Conservation (phyloP, 106 monocot species). For the Alisma plantagoaquatica region DNA sequence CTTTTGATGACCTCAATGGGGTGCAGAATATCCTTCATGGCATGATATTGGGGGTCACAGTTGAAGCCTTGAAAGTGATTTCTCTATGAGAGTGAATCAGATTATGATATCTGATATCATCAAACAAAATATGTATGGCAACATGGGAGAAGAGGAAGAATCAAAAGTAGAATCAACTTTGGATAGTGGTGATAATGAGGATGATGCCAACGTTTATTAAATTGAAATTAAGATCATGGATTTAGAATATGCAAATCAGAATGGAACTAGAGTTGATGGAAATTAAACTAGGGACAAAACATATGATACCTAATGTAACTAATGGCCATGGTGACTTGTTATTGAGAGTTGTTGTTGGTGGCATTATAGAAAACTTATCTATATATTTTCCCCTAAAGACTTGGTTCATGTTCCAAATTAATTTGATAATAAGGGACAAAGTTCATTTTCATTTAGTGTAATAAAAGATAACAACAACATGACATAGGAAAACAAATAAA, state of each 20-base stretch:
- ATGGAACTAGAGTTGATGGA: slow-evolving; percentile 40
- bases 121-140: slow-evolving; percentile 75
- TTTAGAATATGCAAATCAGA: slow-evolving; percentile 22
- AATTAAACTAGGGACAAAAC: slow-evolving; percentile 26
- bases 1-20: slow-evolving; percentile 34
- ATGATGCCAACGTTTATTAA: slow-evolving; percentile 46
- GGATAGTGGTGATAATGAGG: too few relatives aligned
- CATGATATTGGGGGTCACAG: slow-evolving; percentile 59
- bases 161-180: too few relatives aligned
- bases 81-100: slow-evolving; percentile 52
- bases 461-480: slow-evolving; percentile 29
- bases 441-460: slow-evolving; percentile 64
- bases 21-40: slow-evolving; percentile 59
- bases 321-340: slow-evolving; percentile 39
- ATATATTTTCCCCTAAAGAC: slow-evolving; percentile 26
- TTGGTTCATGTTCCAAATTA: slow-evolving; percentile 56
- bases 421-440: slow-evolving; percentile 37
- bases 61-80: slow-evolving; percentile 67
- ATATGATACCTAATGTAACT: slow-evolving; percentile 14
- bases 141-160: too few relatives aligned
- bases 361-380: slow-evolving; percentile 27
- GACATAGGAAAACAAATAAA: slow-evolving; percentile 17
- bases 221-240: slow-evolving; percentile 35
- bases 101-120: slow-evolving; percentile 77
- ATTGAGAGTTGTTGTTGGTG: slow-evolving; percentile 42